Percentiles rank a stretch among this genome's conserved stretches.
These are phyloP conservation scores for Bacterosira constricta DNA, from an alignment of 108 stramenopile species.

Conservation along the genomic window DNA sequence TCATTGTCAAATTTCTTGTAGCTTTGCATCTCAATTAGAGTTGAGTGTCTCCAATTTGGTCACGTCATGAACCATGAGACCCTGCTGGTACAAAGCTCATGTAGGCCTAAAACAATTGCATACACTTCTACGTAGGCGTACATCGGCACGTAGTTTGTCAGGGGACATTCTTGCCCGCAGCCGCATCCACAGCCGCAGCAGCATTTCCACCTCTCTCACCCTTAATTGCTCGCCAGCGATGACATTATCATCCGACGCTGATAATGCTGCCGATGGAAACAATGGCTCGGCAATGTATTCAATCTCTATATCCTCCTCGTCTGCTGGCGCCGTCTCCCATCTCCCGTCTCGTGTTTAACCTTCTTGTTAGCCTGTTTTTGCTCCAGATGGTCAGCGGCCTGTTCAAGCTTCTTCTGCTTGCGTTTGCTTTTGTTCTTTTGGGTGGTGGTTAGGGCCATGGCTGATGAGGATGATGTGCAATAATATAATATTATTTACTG, in stretches of 20 bases:
- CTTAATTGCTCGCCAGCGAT: neutral
- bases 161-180: too few relatives aligned
- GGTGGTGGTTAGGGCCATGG: conserved; percentile 73
- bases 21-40: too few relatives aligned
- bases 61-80: too few relatives aligned
- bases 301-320: conserved; percentile 61
- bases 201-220: conserved; percentile 10
- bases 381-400: conserved; percentile 20
- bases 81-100: too few relatives aligned
- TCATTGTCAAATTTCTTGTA: too few relatives aligned
- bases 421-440: conserved; percentile 83
- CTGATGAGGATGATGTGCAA: neutral
- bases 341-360: too few relatives aligned
- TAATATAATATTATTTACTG: neutral
- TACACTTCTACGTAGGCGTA: too few relatives aligned
- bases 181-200: too few relatives aligned
- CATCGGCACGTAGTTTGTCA: too few relatives aligned
- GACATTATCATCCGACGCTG: neutral
- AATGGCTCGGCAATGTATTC: conserved; percentile 75
- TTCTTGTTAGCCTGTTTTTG: neutral
- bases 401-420: conserved; percentile 75
- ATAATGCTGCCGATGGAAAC: neutral
- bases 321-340: too few relatives aligned
- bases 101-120: too few relatives aligned
- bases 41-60: too few relatives aligned